Evolutionary conservation across 129 eudicot species (phyloP).

Genomic region (Cynara cardunculus): DNA sequence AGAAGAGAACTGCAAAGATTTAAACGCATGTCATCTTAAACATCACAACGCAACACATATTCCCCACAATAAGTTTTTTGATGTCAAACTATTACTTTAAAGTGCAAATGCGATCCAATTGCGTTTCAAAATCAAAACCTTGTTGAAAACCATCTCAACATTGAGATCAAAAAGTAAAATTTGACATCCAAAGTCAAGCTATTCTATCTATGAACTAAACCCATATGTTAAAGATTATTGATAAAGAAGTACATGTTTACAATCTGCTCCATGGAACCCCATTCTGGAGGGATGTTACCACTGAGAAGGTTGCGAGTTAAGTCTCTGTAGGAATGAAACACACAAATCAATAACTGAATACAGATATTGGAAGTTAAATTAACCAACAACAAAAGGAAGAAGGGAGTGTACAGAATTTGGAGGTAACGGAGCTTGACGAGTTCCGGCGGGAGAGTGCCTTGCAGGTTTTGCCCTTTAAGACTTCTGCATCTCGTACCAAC

Average conservation of each 20-base stretch:
- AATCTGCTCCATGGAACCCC: constrained; percentile 58
- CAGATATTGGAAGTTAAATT: background rate
- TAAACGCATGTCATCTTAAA: background rate
- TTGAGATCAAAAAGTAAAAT: background rate
- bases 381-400: background rate
- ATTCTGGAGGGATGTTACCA: constrained; percentile 61
- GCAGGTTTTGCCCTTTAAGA: constrained; percentile 53
- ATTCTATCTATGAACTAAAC: background rate
- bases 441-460: constrained; percentile 61
- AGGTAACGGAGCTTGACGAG: constrained; percentile 49
- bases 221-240: background rate
- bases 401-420: constrained; percentile 37
- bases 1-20: constrained; percentile 47
- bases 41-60: background rate
- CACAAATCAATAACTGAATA: background rate
- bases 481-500: constrained; percentile 31
- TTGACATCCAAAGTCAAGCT: background rate
- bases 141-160: background rate
- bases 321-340: constrained; percentile 39
- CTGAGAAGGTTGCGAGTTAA: constrained; percentile 54
- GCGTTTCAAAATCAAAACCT: background rate
- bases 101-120: background rate
- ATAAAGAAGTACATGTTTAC: constrained; percentile 29
- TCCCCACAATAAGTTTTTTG: background rate
- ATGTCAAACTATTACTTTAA: background rate